Evolutionary conservation across 768 basidiomycete species (phyloP), one percentile per base, ranked within the genome.

Genomic region (Phylloporus sp.): DNA sequence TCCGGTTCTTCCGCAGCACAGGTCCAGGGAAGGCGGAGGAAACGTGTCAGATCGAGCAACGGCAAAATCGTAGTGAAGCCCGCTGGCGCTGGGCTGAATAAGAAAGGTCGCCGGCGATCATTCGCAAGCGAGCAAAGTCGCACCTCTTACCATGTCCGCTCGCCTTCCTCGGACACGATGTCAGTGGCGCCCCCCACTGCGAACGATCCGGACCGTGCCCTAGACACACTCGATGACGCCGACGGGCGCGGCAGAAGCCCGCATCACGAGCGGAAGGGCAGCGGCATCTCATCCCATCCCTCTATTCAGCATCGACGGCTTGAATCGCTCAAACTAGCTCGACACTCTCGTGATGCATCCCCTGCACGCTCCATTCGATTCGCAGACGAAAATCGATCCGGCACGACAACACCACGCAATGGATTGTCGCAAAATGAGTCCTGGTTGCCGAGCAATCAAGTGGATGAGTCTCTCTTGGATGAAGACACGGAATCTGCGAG

Each of bases 301-400:
- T 64, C 64, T 5, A 24, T 62, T 42, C 58, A 49, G 6, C 66
- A 66, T 37, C 57, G 64, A 42, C 55, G 64, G 11, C 56, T 66
- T 7, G 64, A 66, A 38, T 68, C 64, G 6, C 60, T 66, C 21
- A 57, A 22, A 21, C 31, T 50, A 6, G 33, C 36, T 33, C 26
- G 36, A n/a, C 53, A 46, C 18, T 55, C 64, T 15, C 68, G 75
- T 20, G 75, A 73, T 4, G 66, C 58, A 38, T 77, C 76, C 7
- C 75, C 75, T 1, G 51, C 69, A 9, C 72, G 75, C n/a, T 77
- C 75, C 11, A 67, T 77, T 43, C 69, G 72, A 28, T 77, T 74
- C 53, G 73, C 67, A 31, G 75, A 76, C 24, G 61, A 67, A 42
- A 60, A 53, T n/a, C 49, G 27, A n/a, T 52, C 50, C 6, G 57